Evolutionary conservation across 2,329 filamentous ascomycete genomes (phyloP).

Genomic region (Ophiostoma fasciatum): DNA sequence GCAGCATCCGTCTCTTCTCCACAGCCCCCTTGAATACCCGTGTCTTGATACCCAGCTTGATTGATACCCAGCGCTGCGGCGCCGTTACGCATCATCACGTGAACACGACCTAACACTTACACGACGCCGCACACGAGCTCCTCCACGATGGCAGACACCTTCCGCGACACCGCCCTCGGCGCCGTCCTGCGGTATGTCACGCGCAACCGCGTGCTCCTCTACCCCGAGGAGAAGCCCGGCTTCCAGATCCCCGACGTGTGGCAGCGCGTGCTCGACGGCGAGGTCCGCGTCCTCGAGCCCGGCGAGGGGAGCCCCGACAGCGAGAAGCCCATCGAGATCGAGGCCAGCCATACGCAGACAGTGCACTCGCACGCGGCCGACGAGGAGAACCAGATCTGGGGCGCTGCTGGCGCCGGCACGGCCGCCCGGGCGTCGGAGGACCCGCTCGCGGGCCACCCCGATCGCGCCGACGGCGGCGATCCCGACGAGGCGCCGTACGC

Average conservation of each 20-base stretch:
- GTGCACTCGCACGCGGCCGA: background rate
- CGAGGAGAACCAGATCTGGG: background rate
- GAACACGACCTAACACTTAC: too few relatives aligned
- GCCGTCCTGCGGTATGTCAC: slow-evolving; percentile 17
- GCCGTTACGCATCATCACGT: too few relatives aligned
- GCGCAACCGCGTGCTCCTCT: slow-evolving; percentile 28
- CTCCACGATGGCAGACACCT: slow-evolving; percentile 6
- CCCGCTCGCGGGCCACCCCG: too few relatives aligned
- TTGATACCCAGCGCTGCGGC: too few relatives aligned
- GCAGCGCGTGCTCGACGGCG: slow-evolving; percentile 60
- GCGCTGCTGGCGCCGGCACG: too few relatives aligned
- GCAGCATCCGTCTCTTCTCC: too few relatives aligned
- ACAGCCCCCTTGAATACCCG: too few relatives aligned
- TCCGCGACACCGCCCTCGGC: slow-evolving; percentile 15
- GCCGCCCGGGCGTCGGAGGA: slow-evolving; percentile 3
- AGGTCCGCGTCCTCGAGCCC: slow-evolving; percentile 38
- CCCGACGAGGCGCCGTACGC: slow-evolving; percentile 11
- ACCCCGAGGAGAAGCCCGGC: slow-evolving; percentile 53
- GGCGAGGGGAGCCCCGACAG: slow-evolving; percentile 33
- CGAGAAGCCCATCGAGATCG: slow-evolving; percentile 26
- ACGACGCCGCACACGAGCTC: too few relatives aligned
- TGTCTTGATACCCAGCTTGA: too few relatives aligned
- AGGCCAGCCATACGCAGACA: slow-evolving; percentile 1
- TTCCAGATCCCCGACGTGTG: slow-evolving; percentile 47
- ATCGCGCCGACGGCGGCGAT: slow-evolving; percentile 10